Evolutionary conservation across 345 rosid genomes (phyloP), one percentile per base, ranked within the genome.

Genomic region (Kernera saxatilis): DNA sequence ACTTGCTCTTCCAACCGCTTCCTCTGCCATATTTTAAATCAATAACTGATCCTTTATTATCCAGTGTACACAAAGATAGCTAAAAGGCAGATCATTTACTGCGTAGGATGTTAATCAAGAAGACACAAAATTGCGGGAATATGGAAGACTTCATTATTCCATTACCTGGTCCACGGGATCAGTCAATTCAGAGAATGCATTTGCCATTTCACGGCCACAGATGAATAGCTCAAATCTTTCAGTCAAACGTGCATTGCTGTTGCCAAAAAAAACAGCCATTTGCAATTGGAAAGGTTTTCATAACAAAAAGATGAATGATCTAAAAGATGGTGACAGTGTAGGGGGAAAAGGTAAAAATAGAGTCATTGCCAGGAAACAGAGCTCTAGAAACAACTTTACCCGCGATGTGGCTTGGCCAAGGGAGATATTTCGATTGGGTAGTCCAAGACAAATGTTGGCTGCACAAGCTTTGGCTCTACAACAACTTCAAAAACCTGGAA

Each of bases 191-290:
- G 96, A 91, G 70, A 94, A 94, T 77, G 96, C 97, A 64, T 94
- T 94, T 56, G 97, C 99, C 83, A 91, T 73, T 81, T 94, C 99
- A 43, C 96, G 95, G 59, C 99, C 96, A 25, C 96, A 89, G 8
- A 94, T 86, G 80, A 94, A 94, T 63, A 94, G 91, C 82, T 94
- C 96, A 71, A 94, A 94, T 82, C 96, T 87, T 82, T 91, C 99
- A 11, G 96, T 88, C 86, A 94, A 86, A 71, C 95, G 84, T 71
- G 72, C 73, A 62, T 56, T 76, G 65, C 96, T 91, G 69, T 50
- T 66, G 51, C 52, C n/a, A n/a, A 57, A 37, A 67, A 69, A 43
- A 22, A 59, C 8, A 30, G 5, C 5, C 46, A 22, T 39, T 21
- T 7, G 49, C 35, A 56, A 8, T 52, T 62, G 9, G 10, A 51